Evolutionary conservation across 2,329 filamentous ascomycete species (phyloP).

Genomic region (Aciculosporium take): DNA sequence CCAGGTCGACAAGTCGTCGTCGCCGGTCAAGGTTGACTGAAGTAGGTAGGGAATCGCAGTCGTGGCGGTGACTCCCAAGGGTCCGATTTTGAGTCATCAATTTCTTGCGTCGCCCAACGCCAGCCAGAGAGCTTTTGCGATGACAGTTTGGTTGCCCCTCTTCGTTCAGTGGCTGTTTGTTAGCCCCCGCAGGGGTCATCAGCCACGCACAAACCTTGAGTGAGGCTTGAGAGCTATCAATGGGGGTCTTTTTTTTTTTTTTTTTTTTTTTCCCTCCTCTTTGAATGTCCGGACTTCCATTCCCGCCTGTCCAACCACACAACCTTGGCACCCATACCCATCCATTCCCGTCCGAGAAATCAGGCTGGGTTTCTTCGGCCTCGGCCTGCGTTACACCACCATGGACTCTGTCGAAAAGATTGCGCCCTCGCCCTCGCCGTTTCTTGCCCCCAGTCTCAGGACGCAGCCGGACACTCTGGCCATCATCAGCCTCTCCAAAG

Average conservation of each 20-base stretch:
- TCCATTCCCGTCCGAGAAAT: background rate
- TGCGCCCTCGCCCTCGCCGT: conserved; percentile 50
- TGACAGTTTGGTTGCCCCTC: too few species aligned
- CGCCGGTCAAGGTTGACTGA: background rate
- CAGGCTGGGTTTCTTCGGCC: background rate
- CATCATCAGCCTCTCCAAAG: conserved; percentile 77
- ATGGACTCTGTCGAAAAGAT: background rate
- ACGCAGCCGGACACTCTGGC: conserved; percentile 56
- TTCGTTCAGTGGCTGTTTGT: too few species aligned
- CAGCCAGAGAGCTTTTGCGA: too few species aligned
- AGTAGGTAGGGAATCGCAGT: background rate
- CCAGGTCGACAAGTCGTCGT: background rate
- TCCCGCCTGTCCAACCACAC: too few species aligned
- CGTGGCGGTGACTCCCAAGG: background rate
- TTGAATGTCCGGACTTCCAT: too few species aligned
- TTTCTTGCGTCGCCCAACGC: too few species aligned
- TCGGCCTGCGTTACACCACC: background rate
- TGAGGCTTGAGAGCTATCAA: too few species aligned
- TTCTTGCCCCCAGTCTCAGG: conserved; percentile 54
- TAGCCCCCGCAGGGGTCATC: too few species aligned
- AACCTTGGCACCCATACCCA: background rate
- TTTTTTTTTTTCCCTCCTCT: too few species aligned
- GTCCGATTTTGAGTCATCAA: background rate
- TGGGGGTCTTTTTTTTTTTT: too few species aligned
- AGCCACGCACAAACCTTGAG: too few species aligned